Conservation (phyloP, 257 asterid species). For the Capsicum chinense region DNA sequence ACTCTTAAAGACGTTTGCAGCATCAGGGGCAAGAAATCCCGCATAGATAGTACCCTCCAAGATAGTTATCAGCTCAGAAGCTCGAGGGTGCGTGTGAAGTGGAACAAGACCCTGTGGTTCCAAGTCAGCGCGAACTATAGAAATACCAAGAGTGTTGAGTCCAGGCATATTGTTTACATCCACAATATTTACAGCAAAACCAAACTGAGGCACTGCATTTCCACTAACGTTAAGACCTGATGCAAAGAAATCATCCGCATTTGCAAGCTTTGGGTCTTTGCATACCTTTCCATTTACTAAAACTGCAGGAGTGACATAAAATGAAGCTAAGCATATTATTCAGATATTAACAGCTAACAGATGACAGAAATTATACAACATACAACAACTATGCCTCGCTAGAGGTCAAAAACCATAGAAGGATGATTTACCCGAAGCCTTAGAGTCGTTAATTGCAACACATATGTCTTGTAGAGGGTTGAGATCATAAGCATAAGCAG, state of each 20-base stretch:
- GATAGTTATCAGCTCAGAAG: conserved; percentile 22
- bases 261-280: conserved; percentile 29
- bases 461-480: conserved; percentile 14
- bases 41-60: conserved; percentile 19
- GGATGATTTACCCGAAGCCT: conserved; percentile 1
- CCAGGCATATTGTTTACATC: conserved; percentile 28
- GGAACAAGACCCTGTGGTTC: conserved; percentile 3
- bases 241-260: conserved; percentile 27
- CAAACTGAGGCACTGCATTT: not conserved
- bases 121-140: conserved; percentile 26
- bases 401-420: not conserved
- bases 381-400: not conserved
- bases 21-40: conserved; percentile 14
- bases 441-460: conserved; percentile 24
- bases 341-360: conserved; percentile 3
- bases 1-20: not conserved
- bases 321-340: not conserved
- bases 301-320: conserved; percentile 8
- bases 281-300: conserved; percentile 30
- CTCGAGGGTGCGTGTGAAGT: conserved; percentile 31
- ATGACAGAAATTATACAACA: not conserved
- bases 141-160: conserved; percentile 28
- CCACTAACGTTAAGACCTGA: conserved; percentile 9
- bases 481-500: conserved; percentile 18
- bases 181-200: conserved; percentile 17